Conservation (phyloP, 768 basidiomycete species). For the Tubosaeta sp. region DNA sequence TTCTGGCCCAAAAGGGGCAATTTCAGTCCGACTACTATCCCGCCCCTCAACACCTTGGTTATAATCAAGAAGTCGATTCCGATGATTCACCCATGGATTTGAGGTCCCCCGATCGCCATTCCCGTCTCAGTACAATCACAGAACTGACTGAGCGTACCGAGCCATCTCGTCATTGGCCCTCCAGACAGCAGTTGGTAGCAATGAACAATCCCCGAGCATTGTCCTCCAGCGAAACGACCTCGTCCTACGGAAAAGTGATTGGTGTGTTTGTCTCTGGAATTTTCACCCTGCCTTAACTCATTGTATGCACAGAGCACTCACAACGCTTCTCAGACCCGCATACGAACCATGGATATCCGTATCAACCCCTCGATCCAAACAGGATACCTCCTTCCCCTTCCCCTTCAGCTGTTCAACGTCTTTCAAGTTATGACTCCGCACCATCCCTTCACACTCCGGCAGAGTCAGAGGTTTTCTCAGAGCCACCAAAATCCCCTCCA, state of each 20-base stretch:
- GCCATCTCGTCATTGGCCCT: slow-evolving; percentile 46
- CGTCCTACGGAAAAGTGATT: slow-evolving; percentile 62
- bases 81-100: slow-evolving; percentile 34
- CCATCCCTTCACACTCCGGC: slow-evolving; percentile 50
- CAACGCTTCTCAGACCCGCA: slow-evolving; percentile 10
- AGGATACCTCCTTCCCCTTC: slow-evolving; percentile 63
- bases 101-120: slow-evolving; percentile 26
- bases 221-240: slow-evolving; percentile 34
- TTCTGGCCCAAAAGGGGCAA: slow-evolving; percentile 53
- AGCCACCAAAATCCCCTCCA: slow-evolving; percentile 34
- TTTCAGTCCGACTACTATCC: slow-evolving; percentile 28
- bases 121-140: slow-evolving; percentile 58
- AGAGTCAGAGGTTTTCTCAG: slow-evolving; percentile 30
- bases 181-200: slow-evolving; percentile 36
- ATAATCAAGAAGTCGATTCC: slow-evolving; percentile 21
- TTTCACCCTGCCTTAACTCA: slow-evolving; percentile 2
- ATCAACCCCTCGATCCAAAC: slow-evolving; percentile 45
- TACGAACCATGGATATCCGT: slow-evolving; percentile 4
- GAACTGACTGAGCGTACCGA: slow-evolving; percentile 67
- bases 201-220: slow-evolving; percentile 39
- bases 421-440: slow-evolving; percentile 55
- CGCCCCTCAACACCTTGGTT: slow-evolving; percentile 19
- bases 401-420: slow-evolving; percentile 55
- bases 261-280: slow-evolving; percentile 36
- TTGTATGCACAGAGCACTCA: slow-evolving; percentile 17